phyloP scores from a whole-genome alignment of 2,329 filamentous ascomycete genomes.

The Trichophyton benhamiae region DNA sequence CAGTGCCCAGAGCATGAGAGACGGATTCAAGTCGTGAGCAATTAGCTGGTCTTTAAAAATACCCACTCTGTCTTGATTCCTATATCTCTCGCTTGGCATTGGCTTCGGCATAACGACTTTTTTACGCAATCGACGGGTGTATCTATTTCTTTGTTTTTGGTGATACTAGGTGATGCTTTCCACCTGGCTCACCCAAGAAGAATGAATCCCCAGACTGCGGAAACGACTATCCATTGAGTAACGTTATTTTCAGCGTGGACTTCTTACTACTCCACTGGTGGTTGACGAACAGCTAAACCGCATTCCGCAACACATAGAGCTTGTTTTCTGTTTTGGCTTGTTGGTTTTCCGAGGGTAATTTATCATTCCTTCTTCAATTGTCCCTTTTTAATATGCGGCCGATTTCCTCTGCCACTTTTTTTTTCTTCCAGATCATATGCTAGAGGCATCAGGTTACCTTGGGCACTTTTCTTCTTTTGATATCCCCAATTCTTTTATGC shows the following conservation, averaged over 20 bases:
- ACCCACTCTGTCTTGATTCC: background rate
- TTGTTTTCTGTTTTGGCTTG: background rate
- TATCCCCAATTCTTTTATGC: constrained; percentile 3
- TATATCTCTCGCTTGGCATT: background rate
- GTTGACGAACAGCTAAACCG: background rate
- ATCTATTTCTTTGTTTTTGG: background rate
- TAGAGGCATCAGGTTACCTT: background rate
- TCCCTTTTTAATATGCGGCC: background rate
- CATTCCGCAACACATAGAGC: background rate
- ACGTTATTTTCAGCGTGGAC: background rate
- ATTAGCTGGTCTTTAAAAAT: background rate
- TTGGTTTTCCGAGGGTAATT: background rate
- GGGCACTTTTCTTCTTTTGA: background rate
- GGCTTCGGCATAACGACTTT: background rate
- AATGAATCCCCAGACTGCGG: background rate
- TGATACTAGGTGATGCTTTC: background rate
- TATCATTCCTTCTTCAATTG: background rate
- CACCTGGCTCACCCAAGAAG: background rate
- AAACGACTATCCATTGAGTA: background rate
- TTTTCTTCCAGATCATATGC: background rate
- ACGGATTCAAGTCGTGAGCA: constrained; percentile 59
- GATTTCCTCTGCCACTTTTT: background rate
- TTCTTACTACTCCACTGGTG: background rate
- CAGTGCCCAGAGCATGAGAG: constrained; percentile 79
- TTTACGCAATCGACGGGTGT: background rate